A percentile compares a stretch with the other conserved stretches of the same genome.
Conservation (phyloP, 331 rosid species). For the Cydonia oblonga region DNA sequence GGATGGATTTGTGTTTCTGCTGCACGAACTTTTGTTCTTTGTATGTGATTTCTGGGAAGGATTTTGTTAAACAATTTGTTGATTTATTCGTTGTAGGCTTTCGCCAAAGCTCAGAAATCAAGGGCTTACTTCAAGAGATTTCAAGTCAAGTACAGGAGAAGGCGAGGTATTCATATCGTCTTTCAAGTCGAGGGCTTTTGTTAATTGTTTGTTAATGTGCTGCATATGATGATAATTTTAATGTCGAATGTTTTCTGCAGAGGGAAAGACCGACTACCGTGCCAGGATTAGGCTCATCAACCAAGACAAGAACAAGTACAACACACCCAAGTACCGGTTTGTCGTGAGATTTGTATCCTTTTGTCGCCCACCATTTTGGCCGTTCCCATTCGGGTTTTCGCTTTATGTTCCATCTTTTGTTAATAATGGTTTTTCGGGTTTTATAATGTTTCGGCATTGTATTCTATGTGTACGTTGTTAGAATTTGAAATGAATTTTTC, state of each 20-base stretch:
- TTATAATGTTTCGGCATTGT: background rate
- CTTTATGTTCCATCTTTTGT: background rate
- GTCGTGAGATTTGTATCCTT: slow-evolving; percentile 85
- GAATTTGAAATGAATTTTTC: background rate
- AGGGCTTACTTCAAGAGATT: slow-evolving; percentile 60
- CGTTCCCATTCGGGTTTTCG: no score
- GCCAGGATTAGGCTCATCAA: slow-evolving; percentile 77
- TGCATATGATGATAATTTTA: no score
- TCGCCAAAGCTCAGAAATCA: slow-evolving; percentile 42
- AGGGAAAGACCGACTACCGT: slow-evolving; percentile 78
- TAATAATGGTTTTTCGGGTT: background rate
- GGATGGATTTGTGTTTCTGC: no score
- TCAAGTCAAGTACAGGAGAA: slow-evolving; percentile 69
- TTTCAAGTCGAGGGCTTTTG: background rate
- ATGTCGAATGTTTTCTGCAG: slow-evolving; percentile 21
- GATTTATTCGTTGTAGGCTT: slow-evolving; percentile 17
- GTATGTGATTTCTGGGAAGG: background rate
- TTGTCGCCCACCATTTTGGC: background rate
- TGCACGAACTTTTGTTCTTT: no score
- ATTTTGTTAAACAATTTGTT: background rate
- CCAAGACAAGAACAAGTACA: slow-evolving; percentile 81
- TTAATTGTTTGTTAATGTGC: background rate
- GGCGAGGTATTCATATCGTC: slow-evolving; percentile 32
- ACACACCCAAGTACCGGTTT: slow-evolving; percentile 71
- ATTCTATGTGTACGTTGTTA: background rate